Evolutionary conservation across 805 yeast genomes (phyloP).

Genomic region (Zygotorulaspora florentina): DNA sequence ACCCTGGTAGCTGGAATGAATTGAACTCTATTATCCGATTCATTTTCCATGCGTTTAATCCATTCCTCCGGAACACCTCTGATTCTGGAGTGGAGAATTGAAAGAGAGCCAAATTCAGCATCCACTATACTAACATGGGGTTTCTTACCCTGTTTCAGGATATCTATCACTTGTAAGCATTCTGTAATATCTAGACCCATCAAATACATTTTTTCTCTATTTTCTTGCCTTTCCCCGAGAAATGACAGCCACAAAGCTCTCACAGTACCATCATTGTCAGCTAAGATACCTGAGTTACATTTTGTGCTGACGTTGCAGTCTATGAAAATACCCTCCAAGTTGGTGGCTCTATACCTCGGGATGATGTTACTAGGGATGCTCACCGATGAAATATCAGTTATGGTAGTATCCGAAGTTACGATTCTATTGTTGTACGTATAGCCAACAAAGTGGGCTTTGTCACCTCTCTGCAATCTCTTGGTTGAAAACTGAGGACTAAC

Average conservation of each 20-base stretch:
- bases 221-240: constrained; percentile 66
- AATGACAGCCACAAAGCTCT: constrained; percentile 84
- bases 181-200: constrained; percentile 78
- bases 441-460: constrained; percentile 73
- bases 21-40: constrained; percentile 62
- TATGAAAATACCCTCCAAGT: constrained; percentile 68
- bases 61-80: constrained; percentile 85
- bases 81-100: constrained; percentile 71
- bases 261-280: constrained; percentile 71
- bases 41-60: constrained; percentile 64
- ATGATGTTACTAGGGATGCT: constrained; percentile 64
- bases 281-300: constrained; percentile 75
- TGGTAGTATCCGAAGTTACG: constrained; percentile 68
- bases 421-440: constrained; percentile 66
- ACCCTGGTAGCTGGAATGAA: constrained; percentile 68
- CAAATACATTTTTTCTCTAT: constrained; percentile 58
- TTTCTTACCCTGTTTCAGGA: constrained; percentile 44
- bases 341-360: constrained; percentile 84
- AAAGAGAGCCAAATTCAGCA: constrained; percentile 67
- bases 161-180: constrained; percentile 51
- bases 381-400: constrained; percentile 70
- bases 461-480: constrained; percentile 65
- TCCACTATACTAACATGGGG: constrained; percentile 70
- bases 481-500: constrained; percentile 59
- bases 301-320: constrained; percentile 70